These are phyloP conservation scores for Cryoendolithus antarcticus DNA, from an alignment of 2,329 filamentous ascomycete species.

Conservation along the genomic window DNA sequence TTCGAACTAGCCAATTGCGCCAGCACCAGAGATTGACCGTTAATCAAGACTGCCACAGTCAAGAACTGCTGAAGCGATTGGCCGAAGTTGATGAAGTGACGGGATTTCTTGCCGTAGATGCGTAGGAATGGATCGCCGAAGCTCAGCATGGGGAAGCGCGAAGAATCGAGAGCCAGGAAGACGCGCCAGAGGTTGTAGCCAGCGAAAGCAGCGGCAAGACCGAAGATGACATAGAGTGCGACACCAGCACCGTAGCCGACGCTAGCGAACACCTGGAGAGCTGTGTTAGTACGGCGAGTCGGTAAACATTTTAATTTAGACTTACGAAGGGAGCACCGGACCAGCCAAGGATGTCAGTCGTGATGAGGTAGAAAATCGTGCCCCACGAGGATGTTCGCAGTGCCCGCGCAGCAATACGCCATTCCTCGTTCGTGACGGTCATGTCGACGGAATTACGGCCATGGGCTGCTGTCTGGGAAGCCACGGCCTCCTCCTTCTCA, in stretches of 20 bases:
- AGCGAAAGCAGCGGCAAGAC: conserved; percentile 18
- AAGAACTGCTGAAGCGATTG: conserved; percentile 33
- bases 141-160: conserved; percentile 27
- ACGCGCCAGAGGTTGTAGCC: conserved; percentile 18
- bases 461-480: not conserved
- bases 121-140: conserved; percentile 32
- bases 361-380: conserved; percentile 32
- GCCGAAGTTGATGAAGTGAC: conserved; percentile 27
- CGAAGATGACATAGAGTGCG: conserved; percentile 28
- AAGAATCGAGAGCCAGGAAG: conserved; percentile 29
- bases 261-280: conserved; percentile 3
- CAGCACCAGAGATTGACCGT: conserved; percentile 42
- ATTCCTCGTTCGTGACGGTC: conserved; percentile 20
- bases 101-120: conserved; percentile 25
- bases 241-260: conserved; percentile 24
- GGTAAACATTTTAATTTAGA: too few relatives aligned
- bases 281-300: too few relatives aligned
- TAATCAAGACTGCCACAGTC: conserved; percentile 40
- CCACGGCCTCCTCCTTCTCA: not conserved
- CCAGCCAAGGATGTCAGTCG: conserved; percentile 30
- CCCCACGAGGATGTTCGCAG: conserved; percentile 24
- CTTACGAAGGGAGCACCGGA: conserved; percentile 16
- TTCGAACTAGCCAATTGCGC: conserved; percentile 36
- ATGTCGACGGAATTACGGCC: conserved; percentile 4
- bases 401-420: conserved; percentile 23